phyloP scores from a whole-genome alignment of 2,329 filamentous ascomycete genomes.

The Talaromyces funiculosus region DNA sequence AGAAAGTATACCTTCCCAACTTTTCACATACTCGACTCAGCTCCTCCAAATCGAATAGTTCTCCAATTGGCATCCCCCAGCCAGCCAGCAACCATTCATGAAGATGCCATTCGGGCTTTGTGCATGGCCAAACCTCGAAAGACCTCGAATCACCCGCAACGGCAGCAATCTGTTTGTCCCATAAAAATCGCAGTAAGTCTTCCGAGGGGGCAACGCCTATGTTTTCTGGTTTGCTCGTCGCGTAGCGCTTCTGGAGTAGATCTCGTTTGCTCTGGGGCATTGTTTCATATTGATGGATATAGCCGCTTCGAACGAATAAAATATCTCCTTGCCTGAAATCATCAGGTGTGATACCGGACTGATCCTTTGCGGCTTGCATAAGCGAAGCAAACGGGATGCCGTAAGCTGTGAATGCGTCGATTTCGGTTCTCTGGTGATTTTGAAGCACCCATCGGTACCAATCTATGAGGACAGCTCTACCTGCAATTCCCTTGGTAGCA shows the following conservation, averaged over 20 bases:
- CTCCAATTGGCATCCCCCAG: constrained; percentile 19
- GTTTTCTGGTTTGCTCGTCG: not conserved
- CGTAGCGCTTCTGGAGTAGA: not conserved
- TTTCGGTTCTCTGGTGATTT: not conserved
- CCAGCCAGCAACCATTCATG: constrained; percentile 3
- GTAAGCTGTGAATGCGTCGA: not conserved
- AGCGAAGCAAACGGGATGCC: not conserved
- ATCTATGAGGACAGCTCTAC: not conserved
- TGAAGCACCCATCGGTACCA: not conserved
- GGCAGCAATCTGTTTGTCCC: not conserved
- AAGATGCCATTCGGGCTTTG: not conserved
- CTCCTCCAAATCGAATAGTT: constrained; percentile 21
- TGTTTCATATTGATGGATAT: not conserved
- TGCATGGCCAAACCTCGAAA: not conserved
- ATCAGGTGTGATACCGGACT: not conserved
- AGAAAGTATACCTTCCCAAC: constrained; percentile 19
- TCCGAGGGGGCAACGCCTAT: not conserved
- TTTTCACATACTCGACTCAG: constrained; percentile 17
- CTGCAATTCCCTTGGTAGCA: not conserved
- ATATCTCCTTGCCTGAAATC: not conserved
- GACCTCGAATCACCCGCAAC: not conserved
- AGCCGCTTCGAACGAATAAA: not conserved
- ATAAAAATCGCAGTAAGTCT: not conserved
- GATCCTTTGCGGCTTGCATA: not conserved
- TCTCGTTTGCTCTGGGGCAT: not conserved